Evolutionary conservation across 495 filamentous ascomycete species (phyloP), one percentile per base, ranked within the genome.

Genomic region (Neurospora sp.): DNA sequence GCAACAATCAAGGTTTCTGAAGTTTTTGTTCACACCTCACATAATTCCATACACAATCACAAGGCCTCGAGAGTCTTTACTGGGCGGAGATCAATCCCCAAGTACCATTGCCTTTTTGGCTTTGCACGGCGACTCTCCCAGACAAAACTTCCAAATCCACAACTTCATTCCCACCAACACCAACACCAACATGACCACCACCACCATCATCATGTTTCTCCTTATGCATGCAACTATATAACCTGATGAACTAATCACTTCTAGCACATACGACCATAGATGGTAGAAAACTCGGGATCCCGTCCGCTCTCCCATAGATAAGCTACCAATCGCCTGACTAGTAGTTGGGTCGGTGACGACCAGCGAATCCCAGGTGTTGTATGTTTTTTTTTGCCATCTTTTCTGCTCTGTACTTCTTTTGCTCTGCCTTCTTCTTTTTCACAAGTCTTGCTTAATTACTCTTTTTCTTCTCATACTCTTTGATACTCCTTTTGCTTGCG

Each of bases 261-360:
- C n/a, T 1, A 54, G 5, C 5, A 54, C 20, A 54, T 54, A 54
- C 46, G 46, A 54, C 46, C 46, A 54, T 27, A 27, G 46, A 54
- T 54, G 46, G 46, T 54, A 54, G 46, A 54, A 54, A 54, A 54
- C 46, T 54, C 46, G 46, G 46, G 46, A 54, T 54, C 46, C 46
- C 46, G 46, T 54, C 46, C 46, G 46, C 20, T 54, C 20, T 48
- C 7, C 81, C 81, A 77, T 82, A 79, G 79, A 78, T 75, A 80
- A 80, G 75, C 79, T n/a, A 18, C n/a, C 9, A 48, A 54, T 54
- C 46, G 46, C 44, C 10, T 20, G 23, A 59, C 48, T 59, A 84
- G 83, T 83, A 84, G 81, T 84, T 80, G 80, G 79, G 81, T 83
- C 79, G 83, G 82, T 83, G 83, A 84, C 82, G 81, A 84, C 79